These are phyloP conservation scores for Phyllosticta citribraziliensis DNA, from an alignment of 2,329 filamentous ascomycete species.

Conservation along the genomic window DNA sequence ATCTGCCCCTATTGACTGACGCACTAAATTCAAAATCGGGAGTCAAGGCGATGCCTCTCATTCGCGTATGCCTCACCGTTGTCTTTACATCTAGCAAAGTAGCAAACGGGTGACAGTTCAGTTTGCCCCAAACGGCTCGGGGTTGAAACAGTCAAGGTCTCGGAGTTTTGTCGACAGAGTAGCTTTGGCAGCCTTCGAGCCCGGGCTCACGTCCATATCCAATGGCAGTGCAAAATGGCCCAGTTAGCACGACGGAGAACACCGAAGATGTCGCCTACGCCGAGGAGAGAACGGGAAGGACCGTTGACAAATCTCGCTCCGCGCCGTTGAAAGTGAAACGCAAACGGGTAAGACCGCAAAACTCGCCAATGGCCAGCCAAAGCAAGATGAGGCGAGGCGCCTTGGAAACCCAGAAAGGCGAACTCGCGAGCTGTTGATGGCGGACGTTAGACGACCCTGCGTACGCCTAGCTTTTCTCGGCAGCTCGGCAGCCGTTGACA, in stretches of 20 bases:
- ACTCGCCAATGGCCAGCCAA: background rate
- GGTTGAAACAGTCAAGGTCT: background rate
- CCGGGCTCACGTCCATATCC: background rate
- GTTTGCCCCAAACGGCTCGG: background rate
- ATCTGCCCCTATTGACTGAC: background rate
- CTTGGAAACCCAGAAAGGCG: background rate
- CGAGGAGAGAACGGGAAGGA: background rate
- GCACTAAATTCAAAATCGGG: background rate
- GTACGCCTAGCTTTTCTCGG: too few relatives aligned
- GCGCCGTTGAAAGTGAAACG: background rate
- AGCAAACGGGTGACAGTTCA: background rate
- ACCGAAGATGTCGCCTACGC: background rate
- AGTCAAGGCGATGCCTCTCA: background rate
- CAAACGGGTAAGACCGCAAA: background rate
- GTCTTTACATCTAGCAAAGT: background rate
- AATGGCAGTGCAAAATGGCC: background rate
- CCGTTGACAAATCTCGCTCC: background rate
- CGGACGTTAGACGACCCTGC: too few relatives aligned
- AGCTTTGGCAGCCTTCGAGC: background rate
- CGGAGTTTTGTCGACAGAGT: background rate
- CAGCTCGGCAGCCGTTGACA: too few relatives aligned
- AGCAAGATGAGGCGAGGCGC: background rate
- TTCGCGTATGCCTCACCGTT: background rate
- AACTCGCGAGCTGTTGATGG: background rate
- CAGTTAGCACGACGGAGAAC: background rate